Base-by-base conservation (phyloP, 148 eudicot genomes). In the Amaranthus cruentus region DNA sequence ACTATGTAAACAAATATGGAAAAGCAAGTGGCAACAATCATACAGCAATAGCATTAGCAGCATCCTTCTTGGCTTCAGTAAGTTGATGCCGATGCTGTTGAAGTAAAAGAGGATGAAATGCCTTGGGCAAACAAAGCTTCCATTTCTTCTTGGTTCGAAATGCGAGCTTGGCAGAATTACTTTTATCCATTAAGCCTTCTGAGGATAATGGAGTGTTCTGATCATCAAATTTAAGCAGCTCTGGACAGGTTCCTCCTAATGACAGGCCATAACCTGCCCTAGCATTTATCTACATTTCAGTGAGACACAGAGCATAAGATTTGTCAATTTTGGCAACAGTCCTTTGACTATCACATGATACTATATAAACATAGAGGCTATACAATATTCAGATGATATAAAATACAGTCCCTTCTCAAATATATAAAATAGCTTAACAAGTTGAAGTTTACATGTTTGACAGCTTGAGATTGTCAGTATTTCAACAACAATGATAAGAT, bases 181-280 rank as follows among this genome's bases (percentile, higher is more conserved):
- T 79, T 59, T 66, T 76, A 15, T 64, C 7, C 49, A 67, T 50
- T 42, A 47, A 70, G 44, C 66, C 76, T 74, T 83, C 83, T 62
- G 82, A 67, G 77, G 74, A 69, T 70, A 75, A 78, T 66, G 73
- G 60, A 58, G 77, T 75, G 74, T 73, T 83, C 58, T 79, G 75
- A 76, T 82, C 82, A 79, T 88, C 83, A 63, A 84, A 83, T 76
- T 76, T 79, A 81, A 80, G 79, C 72, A 95, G 75, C 73, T 90
- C 90, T 69, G 98, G 98, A 71, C 72, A 83, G 15, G 90, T 73
- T 70, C 97, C 98, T 69, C 90, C 91, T 82, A 84, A 85, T 53
- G 96, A 83, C 66, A 91, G 83, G 77, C 97, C 89, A 79, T 86
- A 95, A 69, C 86, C 82, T 78, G 98, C 98, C 73, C 98, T 86